Percentiles rank a stretch among this genome's conserved stretches.
Evolutionary conservation across 306 rosid genomes (phyloP).

Genomic region (Trifolium dubium): DNA sequence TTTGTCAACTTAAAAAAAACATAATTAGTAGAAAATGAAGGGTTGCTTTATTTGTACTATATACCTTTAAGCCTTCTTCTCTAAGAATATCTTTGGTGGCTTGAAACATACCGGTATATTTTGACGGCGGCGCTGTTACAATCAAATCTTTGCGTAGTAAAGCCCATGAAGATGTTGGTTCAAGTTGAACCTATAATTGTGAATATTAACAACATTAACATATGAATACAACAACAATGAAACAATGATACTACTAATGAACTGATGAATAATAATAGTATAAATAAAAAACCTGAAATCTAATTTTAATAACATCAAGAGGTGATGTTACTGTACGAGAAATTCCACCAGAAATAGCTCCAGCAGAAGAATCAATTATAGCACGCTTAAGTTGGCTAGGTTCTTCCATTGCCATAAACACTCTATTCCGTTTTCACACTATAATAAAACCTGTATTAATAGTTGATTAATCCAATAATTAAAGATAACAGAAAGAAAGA

Average conservation of each 20-base stretch:
- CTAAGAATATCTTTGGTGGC: slow-evolving; percentile 87
- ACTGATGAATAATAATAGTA: not conserved
- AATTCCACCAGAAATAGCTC: slow-evolving; percentile 84
- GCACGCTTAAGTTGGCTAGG: slow-evolving; percentile 71
- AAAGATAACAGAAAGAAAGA: not conserved
- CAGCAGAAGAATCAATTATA: slow-evolving; percentile 69
- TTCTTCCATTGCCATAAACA: slow-evolving; percentile 70
- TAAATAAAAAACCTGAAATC: slow-evolving; percentile 74
- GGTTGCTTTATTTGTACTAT: slow-evolving; percentile 38
- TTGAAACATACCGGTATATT: slow-evolving; percentile 91
- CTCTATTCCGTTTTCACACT: slow-evolving; percentile 36
- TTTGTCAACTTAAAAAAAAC: not conserved
- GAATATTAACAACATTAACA: slow-evolving; percentile 11
- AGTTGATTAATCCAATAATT: not conserved
- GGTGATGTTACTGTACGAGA: slow-evolving; percentile 93
- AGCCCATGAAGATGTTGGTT: slow-evolving; percentile 89
- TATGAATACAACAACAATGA: slow-evolving; percentile 9
- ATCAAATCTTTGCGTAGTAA: slow-evolving; percentile 59
- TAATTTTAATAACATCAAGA: slow-evolving; percentile 94
- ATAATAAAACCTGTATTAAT: slow-evolving; percentile 20
- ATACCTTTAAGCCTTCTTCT: slow-evolving; percentile 94
- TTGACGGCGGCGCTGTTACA: slow-evolving; percentile 56
- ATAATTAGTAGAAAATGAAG: not conserved
- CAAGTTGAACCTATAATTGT: slow-evolving; percentile 87
- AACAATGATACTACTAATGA: not conserved